These are phyloP conservation scores for Schizosaccharomyces cryophilus DNA, from an alignment of 805 yeast species.

Conservation along the genomic window DNA sequence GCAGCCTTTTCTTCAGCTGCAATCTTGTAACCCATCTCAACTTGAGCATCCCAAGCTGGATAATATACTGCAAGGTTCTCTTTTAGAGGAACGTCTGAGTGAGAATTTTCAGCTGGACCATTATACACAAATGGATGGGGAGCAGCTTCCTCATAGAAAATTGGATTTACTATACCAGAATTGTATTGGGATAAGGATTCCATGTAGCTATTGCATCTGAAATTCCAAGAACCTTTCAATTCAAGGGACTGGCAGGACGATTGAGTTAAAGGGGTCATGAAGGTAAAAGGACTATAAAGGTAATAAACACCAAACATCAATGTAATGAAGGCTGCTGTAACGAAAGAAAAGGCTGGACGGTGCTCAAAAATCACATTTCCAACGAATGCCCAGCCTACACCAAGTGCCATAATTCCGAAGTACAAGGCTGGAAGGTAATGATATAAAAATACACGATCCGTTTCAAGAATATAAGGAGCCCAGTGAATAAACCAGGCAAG, in stretches of 20 bases:
- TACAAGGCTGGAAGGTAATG: conserved; percentile 84
- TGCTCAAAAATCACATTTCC: conserved; percentile 14
- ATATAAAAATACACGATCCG: conserved; percentile 77
- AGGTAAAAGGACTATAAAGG: conserved; percentile 45
- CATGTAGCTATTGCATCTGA: conserved; percentile 40
- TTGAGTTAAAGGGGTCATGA: conserved; percentile 63
- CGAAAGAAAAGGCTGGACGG: conserved; percentile 21
- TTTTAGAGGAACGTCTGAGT: neutral
- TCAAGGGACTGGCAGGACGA: conserved; percentile 36
- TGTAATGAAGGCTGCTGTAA: conserved; percentile 25
- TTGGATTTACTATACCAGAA: neutral
- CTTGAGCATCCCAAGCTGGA: neutral
- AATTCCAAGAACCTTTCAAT: conserved; percentile 59
- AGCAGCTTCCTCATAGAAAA: neutral
- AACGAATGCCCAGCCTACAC: conserved; percentile 25
- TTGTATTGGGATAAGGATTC: conserved; percentile 6
- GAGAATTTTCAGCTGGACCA: neutral
- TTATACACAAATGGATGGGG: neutral
- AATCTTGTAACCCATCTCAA: neutral
- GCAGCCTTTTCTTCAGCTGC: neutral
- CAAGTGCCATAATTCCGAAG: conserved; percentile 57
- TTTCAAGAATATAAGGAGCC: conserved; percentile 76
- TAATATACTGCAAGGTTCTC: neutral
- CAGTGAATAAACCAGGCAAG: conserved; percentile 74
- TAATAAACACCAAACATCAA: conserved; percentile 30